A percentile compares a stretch with the other conserved stretches of the same genome.
Evolutionary conservation across 2,329 filamentous ascomycete genomes (phyloP).

Genomic region (Hortaea werneckii): DNA sequence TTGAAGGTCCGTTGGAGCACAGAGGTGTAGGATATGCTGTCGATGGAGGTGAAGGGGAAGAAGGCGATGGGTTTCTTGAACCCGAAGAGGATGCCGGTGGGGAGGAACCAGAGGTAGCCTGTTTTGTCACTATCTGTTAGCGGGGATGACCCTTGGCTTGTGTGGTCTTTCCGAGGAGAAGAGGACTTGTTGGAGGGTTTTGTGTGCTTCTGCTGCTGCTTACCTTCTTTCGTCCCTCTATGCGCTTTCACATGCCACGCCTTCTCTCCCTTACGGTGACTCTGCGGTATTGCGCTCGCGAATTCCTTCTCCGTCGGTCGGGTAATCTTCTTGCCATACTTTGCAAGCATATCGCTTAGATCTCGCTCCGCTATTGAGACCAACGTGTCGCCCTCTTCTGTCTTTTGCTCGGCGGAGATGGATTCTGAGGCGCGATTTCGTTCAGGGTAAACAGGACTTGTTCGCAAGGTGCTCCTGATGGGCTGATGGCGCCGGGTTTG

Average conservation of each 20-base stretch:
- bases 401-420: conserved; percentile 25
- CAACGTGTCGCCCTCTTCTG: conserved; percentile 36
- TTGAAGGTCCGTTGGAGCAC: conserved; percentile 58
- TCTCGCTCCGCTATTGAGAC: conserved; percentile 33
- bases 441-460: conserved; percentile 52
- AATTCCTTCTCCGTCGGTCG: conserved; percentile 49
- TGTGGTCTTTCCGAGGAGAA: neutral
- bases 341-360: conserved; percentile 40
- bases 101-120: conserved; percentile 55
- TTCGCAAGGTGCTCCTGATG: conserved; percentile 33
- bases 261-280: conserved; percentile 52
- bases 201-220: neutral
- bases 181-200: neutral
- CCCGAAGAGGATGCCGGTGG: conserved; percentile 51
- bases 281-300: conserved; percentile 48
- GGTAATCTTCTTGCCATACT: conserved; percentile 38
- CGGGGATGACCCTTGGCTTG: neutral
- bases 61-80: conserved; percentile 57
- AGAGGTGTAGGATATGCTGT: conserved; percentile 52
- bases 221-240: conserved; percentile 55
- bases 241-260: conserved; percentile 56
- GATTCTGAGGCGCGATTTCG: conserved; percentile 36
- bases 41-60: conserved; percentile 50
- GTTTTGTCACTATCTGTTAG: neutral
- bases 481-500: conserved; percentile 35